Evolutionary conservation across 345 rosid species (phyloP).

Genomic region (Eutrema yunnanense): DNA sequence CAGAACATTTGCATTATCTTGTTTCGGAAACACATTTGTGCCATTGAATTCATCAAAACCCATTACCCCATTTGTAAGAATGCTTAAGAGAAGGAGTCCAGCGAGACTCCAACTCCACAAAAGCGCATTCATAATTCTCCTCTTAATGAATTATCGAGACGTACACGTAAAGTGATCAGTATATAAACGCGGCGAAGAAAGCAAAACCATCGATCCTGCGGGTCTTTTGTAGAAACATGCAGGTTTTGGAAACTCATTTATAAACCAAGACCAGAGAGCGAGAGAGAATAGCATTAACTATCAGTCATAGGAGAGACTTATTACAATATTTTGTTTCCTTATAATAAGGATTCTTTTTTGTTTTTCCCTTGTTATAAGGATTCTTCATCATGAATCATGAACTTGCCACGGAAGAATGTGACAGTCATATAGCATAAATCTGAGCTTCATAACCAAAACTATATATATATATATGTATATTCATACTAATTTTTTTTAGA

Average conservation of each 20-base stretch:
- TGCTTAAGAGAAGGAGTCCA: conserved; percentile 14
- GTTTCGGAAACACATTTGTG: background rate
- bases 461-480: no score
- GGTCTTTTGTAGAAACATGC: background rate
- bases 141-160: background rate
- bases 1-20: background rate
- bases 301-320: background rate
- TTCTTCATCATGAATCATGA: background rate
- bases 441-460: no score
- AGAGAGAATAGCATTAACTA: background rate
- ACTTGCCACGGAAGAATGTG: no score
- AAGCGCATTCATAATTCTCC: conserved; percentile 4
- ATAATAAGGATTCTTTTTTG: background rate
- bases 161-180: background rate
- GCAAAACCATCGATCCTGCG: background rate
- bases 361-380: background rate
- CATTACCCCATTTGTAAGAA: conserved; percentile 2
- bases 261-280: background rate
- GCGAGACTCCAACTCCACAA: conserved; percentile 14
- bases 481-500: no score
- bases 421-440: no score
- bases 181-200: background rate
- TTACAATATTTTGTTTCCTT: background rate
- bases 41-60: conserved; percentile 9
- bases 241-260: background rate